phyloP scores from a whole-genome alignment of 2,329 filamentous ascomycete genomes.

The Beauveria varroae region DNA sequence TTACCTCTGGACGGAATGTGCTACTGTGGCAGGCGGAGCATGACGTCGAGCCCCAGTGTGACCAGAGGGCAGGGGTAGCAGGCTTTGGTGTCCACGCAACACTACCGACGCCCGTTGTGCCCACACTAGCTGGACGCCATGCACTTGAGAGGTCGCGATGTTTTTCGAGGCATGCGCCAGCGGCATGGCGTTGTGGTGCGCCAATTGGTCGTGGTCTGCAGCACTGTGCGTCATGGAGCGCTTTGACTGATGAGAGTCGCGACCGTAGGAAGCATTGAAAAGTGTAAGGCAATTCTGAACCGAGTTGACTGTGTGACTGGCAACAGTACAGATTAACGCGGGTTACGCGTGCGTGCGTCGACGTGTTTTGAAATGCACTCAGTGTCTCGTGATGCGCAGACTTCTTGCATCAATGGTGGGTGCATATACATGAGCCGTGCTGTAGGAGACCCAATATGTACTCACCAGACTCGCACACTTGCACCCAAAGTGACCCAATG shows the following conservation, averaged over 20 bases:
- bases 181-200: background rate
- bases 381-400: constrained; percentile 10
- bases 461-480: background rate
- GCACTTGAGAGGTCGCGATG: background rate
- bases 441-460: background rate
- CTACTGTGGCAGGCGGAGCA: constrained; percentile 7
- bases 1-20: background rate
- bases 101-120: constrained; percentile 10
- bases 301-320: background rate
- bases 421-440: background rate
- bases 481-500: background rate
- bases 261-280: background rate
- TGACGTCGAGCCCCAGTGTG: constrained; percentile 12
- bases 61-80: constrained; percentile 7
- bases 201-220: constrained; percentile 2
- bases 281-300: background rate
- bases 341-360: background rate
- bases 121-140: constrained; percentile 10
- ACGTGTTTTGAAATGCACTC: constrained; percentile 6
- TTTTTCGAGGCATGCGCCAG: background rate
- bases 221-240: background rate
- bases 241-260: background rate
- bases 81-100: background rate
- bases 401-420: constrained; percentile 4
- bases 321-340: background rate